Evolutionary conservation across 129 eudicot species (phyloP), one percentile per base, ranked within the genome.

Genomic region (Heracleum sosnowskyi): DNA sequence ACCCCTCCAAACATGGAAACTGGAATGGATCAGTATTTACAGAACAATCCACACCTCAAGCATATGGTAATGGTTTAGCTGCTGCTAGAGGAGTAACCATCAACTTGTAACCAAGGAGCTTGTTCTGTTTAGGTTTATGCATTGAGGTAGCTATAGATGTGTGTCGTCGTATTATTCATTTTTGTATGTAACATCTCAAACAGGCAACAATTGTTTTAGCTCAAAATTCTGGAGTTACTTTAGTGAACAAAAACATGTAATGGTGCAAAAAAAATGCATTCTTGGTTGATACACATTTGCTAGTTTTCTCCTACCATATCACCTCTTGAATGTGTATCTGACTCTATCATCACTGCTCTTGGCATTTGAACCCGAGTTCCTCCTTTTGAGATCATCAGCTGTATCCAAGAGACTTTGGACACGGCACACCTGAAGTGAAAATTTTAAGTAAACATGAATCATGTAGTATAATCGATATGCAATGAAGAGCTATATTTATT

Each of bases 361-460:
- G 36, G 70, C 78, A 29, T 29, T 57, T 17, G 81, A 88, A 76
- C 84, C 81, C 16, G 91, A 77, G 82, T 96, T 96, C 66, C 70
- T 89, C 37, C 81, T 85, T 81, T 85, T 92, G 2, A 92, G 88
- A 39, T 75, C 42, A 82, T 96, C 97, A 80, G 89, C 44, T 37
- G 76, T 84, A 31, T 95, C 97, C 46, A 95, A 90, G 47, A 90
- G 81, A 79, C 93, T 79, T 80, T 92, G 99, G 34, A 95, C 91
- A 42, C 97, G 96, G 57, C 90, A 88, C 41, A 95, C 97, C 97
- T 95, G 92, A 34, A 79, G 35, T 63, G n/a, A 20, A 39, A 42
- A 1, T 37, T 26, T 15, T 24, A 26, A 1, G 51, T 72, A 11
- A 39, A 37, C 7, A 1, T 40, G 9, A 72, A 72, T 44, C 33